A percentile compares a stretch with the other conserved stretches of the same genome.
Evolutionary conservation across 208 protist genomes (phyloP).

Genomic region (Trypanosoma congolense): DNA sequence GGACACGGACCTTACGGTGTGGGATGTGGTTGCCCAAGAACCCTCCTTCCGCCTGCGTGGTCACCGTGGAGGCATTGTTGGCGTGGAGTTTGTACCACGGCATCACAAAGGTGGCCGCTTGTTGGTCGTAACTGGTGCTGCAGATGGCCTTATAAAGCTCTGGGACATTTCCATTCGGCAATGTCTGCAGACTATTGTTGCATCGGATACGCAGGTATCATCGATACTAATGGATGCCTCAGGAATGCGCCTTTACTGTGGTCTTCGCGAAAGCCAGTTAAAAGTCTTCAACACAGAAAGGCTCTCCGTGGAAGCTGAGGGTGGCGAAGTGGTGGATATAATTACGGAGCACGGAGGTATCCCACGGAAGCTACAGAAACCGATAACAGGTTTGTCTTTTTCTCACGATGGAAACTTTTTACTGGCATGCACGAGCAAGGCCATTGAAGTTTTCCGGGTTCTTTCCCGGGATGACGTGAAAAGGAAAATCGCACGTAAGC

Average conservation of each 20-base stretch:
- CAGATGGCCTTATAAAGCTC: constrained; percentile 86
- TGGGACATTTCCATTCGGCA: constrained; percentile 77
- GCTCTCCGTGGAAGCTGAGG: constrained; percentile 15
- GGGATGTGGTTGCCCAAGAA: constrained; percentile 92
- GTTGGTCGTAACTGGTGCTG: constrained; percentile 67
- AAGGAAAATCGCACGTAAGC: constrained; percentile 67
- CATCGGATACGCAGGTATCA: constrained; percentile 75
- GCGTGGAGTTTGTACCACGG: constrained; percentile 49
- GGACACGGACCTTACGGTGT: constrained; percentile 98
- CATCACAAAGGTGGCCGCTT: constrained; percentile 4
- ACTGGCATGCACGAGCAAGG: constrained; percentile 77
- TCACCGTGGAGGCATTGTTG: constrained; percentile 79
- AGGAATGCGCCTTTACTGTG: constrained; percentile 74
- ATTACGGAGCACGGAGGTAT: constrained; percentile 68
- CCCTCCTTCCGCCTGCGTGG: constrained; percentile 75
- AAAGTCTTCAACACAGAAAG: constrained; percentile 81
- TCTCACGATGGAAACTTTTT: constrained; percentile 66
- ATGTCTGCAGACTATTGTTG: constrained; percentile 86
- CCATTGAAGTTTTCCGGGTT: constrained; percentile 79
- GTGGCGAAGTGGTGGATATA: constrained; percentile 5
- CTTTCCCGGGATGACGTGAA: constrained; percentile 63
- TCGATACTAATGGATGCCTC: constrained; percentile 57
- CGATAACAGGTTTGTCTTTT: constrained; percentile 64
- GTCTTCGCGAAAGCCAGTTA: constrained; percentile 78
- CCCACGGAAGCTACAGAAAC: constrained; percentile 75